Conservation (phyloP, 805 yeast genomes). For the Myxozyma lipomycoides region DNA sequence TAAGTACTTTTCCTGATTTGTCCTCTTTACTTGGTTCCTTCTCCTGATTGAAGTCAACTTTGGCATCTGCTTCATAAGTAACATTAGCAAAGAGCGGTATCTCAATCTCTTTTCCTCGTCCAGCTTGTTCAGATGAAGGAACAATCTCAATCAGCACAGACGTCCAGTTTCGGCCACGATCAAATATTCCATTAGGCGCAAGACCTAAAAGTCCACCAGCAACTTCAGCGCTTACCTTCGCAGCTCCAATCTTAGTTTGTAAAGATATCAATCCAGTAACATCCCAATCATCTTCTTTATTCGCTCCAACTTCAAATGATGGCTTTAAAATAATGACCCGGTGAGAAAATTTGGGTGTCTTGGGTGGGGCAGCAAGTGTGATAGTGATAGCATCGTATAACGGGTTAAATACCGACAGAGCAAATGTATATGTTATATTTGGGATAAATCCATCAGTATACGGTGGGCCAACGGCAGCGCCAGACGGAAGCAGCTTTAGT, state of each 20-base stretch:
- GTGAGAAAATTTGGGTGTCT: conserved; percentile 16
- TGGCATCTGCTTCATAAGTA: conserved; percentile 15
- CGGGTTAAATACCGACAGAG: conserved; percentile 23
- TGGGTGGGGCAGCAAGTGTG: conserved; percentile 21
- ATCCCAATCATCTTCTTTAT: conserved; percentile 27
- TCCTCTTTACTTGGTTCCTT: neutral
- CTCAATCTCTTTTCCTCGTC: conserved; percentile 7
- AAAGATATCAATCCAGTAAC: conserved; percentile 7
- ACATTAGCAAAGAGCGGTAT: conserved; percentile 25
- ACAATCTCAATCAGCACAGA: conserved; percentile 22
- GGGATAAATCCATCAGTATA: conserved; percentile 10
- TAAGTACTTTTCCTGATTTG: neutral
- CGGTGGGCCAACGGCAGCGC: neutral
- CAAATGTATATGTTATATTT: conserved; percentile 18
- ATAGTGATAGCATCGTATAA: conserved; percentile 11
- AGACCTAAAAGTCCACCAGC: neutral
- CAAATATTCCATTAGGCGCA: conserved; percentile 14
- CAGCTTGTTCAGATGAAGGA: neutral
- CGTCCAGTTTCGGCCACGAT: conserved; percentile 23
- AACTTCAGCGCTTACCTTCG: neutral
- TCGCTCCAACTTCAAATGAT: conserved; percentile 18
- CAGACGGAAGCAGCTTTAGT: conserved; percentile 13
- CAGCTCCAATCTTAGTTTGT: conserved; percentile 2
- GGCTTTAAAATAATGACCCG: conserved; percentile 19
- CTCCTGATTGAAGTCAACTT: neutral